Conservation (phyloP, 148 eudicot species). For the Limonium bicolor region DNA sequence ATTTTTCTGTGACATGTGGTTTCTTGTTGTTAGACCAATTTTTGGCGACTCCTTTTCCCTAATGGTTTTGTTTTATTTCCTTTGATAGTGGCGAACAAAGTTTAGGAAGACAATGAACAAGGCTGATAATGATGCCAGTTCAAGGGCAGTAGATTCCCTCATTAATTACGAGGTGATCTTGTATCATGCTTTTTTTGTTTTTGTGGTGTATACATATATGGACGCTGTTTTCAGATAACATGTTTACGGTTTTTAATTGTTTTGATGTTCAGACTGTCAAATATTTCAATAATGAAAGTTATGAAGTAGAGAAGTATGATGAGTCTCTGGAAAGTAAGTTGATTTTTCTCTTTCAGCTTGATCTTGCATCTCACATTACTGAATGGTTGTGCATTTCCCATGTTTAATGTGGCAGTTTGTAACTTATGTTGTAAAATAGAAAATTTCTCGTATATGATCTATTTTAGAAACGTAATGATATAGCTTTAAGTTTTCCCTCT, state of each 20-base stretch:
- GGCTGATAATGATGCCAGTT: constrained; percentile 94
- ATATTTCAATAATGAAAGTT: constrained; percentile 85
- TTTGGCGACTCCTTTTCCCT: too few species aligned
- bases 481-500: too few species aligned
- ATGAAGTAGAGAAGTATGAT: constrained; percentile 79
- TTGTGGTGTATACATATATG: too few species aligned
- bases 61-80: constrained; percentile 6
- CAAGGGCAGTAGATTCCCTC: constrained; percentile 90
- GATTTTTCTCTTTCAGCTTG: constrained; percentile 8
- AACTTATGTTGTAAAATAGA: neutral
- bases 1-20: too few species aligned
- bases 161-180: constrained; percentile 78
- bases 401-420: too few species aligned
- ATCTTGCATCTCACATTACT: too few species aligned
- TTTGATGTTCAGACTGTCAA: constrained; percentile 64
- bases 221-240: too few species aligned
- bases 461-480: too few species aligned
- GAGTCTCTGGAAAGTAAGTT: constrained; percentile 76
- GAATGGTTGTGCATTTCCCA: too few species aligned
- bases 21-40: too few species aligned
- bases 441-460: too few species aligned
- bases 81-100: constrained; percentile 83
- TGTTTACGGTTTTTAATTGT: too few species aligned
- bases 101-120: constrained; percentile 94
- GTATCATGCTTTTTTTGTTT: neutral